Evolutionary conservation across 306 rosid species (phyloP).

Genomic region (Fragaria ananassa): DNA sequence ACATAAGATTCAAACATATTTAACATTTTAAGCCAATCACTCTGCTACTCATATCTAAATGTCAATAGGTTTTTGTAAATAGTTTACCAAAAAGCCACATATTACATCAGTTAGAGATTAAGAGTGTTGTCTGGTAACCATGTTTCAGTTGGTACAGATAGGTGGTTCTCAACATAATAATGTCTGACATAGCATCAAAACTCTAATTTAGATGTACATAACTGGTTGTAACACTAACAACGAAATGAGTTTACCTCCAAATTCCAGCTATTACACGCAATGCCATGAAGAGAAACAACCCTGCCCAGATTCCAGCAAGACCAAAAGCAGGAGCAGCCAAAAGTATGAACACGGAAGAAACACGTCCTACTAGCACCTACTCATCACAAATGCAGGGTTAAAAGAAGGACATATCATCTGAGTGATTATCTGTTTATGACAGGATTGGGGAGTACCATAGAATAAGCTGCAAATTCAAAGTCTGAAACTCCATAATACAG

Average conservation of each 20-base stretch:
- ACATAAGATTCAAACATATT: not conserved
- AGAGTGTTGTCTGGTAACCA: not conserved
- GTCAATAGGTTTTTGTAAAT: not conserved
- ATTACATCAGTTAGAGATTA: not conserved
- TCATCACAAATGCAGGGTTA: slow-evolving; percentile 22
- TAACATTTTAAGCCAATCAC: not conserved
- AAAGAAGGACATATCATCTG: not conserved
- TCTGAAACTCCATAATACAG: slow-evolving; percentile 94
- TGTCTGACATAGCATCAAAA: not conserved
- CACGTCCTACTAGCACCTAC: slow-evolving; percentile 59
- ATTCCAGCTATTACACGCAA: slow-evolving; percentile 75
- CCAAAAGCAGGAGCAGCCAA: slow-evolving; percentile 69
- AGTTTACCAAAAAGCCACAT: not conserved
- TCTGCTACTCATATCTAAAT: not conserved
- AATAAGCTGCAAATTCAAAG: slow-evolving; percentile 86
- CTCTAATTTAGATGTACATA: slow-evolving; percentile 1
- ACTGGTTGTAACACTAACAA: not conserved
- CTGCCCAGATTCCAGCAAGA: slow-evolving; percentile 87
- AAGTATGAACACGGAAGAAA: slow-evolving; percentile 63
- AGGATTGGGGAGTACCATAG: slow-evolving; percentile 57
- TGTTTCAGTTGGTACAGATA: not conserved
- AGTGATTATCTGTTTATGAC: slow-evolving; percentile 5
- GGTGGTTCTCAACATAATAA: not conserved
- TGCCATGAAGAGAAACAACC: slow-evolving; percentile 87
- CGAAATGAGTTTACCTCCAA: slow-evolving; percentile 60